Conservation (phyloP, 2,329 filamentous ascomycete genomes). For the Pyricularia sp. region DNA sequence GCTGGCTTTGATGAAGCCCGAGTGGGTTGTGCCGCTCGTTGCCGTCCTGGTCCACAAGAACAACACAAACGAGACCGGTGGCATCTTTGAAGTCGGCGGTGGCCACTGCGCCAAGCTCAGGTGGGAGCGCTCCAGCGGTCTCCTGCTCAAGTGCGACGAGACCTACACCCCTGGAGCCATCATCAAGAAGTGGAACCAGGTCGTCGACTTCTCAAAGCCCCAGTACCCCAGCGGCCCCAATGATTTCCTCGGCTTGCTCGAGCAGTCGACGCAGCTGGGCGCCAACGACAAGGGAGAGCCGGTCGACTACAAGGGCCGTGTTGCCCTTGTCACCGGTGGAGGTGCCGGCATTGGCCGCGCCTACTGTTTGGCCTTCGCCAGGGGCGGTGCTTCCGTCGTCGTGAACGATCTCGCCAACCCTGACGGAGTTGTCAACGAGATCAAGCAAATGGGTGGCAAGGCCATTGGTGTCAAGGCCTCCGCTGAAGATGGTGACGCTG, state of each 20-base stretch:
- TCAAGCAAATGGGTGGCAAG: conserved; percentile 79
- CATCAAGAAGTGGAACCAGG: conserved; percentile 79
- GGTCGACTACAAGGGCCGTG: conserved; percentile 74
- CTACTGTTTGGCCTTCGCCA: conserved; percentile 79
- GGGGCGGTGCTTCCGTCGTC: conserved; percentile 73
- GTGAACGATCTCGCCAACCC: conserved; percentile 96
- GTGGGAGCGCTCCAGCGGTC: conserved; percentile 89
- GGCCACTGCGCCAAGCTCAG: conserved; percentile 87
- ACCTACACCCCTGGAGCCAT: conserved; percentile 82
- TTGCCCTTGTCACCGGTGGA: conserved; percentile 79
- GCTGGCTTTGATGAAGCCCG: conserved; percentile 74
- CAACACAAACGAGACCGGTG: conserved; percentile 73
- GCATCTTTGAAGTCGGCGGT: conserved; percentile 89
- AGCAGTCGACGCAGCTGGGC: conserved; percentile 71
- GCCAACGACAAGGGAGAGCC: conserved; percentile 64
- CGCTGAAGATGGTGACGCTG: conserved; percentile 82
- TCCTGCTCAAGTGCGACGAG: conserved; percentile 80
- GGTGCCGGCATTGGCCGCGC: conserved; percentile 85
- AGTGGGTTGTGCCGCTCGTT: conserved; percentile 92
- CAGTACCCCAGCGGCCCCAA: conserved; percentile 77
- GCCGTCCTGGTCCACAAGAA: conserved; percentile 79
- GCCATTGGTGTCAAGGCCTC: conserved; percentile 90
- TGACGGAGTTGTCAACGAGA: conserved; percentile 83
- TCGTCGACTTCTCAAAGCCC: conserved; percentile 76
- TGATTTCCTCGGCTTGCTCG: conserved; percentile 79